phyloP scores from a whole-genome alignment of 176 grass and related monocot species.

The Carex scoparia region DNA sequence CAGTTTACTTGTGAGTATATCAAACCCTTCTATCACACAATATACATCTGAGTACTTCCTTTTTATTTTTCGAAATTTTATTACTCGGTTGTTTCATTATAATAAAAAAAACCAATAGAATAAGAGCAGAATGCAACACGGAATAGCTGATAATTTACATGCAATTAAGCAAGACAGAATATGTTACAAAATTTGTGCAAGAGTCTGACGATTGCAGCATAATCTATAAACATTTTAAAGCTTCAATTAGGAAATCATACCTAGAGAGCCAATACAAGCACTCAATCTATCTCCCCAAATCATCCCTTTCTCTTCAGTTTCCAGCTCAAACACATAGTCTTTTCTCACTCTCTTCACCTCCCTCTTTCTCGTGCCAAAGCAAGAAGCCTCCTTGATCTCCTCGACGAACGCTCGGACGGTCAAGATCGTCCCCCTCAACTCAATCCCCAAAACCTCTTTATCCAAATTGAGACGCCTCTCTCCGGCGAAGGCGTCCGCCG shows the following conservation, averaged over 20 bases:
- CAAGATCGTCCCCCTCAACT: conserved; percentile 36
- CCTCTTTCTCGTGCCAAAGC: conserved; percentile 11
- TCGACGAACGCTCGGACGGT: conserved; percentile 37
- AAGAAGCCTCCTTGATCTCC: conserved; percentile 15
- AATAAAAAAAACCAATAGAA: background rate
- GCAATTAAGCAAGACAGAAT: background rate
- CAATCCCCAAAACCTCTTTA: conserved; percentile 53
- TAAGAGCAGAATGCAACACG: background rate
- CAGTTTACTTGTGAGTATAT: background rate
- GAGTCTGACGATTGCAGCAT: background rate
- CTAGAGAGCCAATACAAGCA: conserved; percentile 44
- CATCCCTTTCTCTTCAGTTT: conserved; percentile 41
- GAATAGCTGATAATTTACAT: background rate
- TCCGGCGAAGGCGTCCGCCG: conserved; percentile 11
- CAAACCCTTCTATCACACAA: background rate
- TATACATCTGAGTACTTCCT: background rate
- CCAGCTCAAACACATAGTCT: conserved; percentile 59
- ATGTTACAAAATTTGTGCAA: background rate
- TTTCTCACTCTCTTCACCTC: conserved; percentile 31
- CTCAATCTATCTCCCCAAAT: conserved; percentile 53
- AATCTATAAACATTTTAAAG: background rate
- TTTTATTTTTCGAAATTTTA: background rate
- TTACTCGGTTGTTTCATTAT: background rate
- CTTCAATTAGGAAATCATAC: conserved; percentile 26
- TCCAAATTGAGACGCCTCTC: conserved; percentile 45